Evolutionary conservation across 2,329 filamentous ascomycete species (phyloP).

Genomic region (Pseudonectria buxi): DNA sequence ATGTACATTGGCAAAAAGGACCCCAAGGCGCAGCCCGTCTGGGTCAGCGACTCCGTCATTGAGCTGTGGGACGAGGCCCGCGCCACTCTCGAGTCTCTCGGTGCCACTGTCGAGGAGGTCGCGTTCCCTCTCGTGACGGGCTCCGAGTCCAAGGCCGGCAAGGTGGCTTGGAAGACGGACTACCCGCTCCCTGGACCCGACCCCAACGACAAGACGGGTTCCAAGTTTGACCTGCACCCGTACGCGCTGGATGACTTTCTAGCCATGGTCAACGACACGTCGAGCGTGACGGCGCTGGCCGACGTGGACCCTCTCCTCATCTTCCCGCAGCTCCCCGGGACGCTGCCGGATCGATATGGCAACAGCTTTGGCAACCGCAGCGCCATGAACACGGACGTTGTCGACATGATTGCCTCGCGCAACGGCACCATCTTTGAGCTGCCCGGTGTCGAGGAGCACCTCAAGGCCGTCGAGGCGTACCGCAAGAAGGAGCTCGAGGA

Average conservation of each 20-base stretch:
- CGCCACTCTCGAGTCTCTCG: constrained; percentile 30
- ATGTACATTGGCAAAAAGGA: constrained; percentile 41
- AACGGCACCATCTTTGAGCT: constrained; percentile 33
- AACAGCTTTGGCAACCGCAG: constrained; percentile 8
- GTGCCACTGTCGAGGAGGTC: constrained; percentile 35
- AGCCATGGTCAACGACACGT: neutral
- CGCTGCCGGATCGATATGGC: neutral
- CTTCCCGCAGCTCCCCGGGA: neutral
- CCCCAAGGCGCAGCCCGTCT: constrained; percentile 11
- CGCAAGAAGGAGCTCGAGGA: constrained; percentile 43
- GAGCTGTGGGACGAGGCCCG: constrained; percentile 26
- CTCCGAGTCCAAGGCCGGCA: neutral
- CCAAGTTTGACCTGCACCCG: neutral
- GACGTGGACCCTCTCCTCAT: neutral
- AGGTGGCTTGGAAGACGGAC: constrained; percentile 4
- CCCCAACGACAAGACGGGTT: neutral
- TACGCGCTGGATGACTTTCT: neutral
- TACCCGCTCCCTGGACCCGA: constrained; percentile 6
- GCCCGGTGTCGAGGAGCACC: constrained; percentile 33
- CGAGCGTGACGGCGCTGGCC: neutral
- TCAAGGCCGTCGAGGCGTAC: constrained; percentile 40
- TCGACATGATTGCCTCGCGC: neutral
- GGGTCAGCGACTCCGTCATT: constrained; percentile 12
- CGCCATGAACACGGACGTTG: too few species aligned
- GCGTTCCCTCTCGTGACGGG: constrained; percentile 12